phyloP scores from a whole-genome alignment of 23 red algal genomes.

The Chondrus crispus region DNA sequence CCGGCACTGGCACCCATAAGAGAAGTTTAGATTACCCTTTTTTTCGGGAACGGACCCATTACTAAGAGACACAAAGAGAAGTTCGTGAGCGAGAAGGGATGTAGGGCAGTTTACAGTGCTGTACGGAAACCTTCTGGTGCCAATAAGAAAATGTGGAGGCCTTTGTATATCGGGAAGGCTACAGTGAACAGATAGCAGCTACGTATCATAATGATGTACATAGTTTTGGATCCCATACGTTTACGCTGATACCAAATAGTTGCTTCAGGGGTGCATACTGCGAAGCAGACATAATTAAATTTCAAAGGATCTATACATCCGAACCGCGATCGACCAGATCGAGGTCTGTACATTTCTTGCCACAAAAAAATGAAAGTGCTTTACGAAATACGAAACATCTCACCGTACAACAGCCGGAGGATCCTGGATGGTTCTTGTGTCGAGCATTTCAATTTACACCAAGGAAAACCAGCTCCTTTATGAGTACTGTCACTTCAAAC shows the following conservation, averaged over 20 bases:
- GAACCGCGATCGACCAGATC: no score
- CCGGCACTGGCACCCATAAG: neutral
- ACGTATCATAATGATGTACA: neutral
- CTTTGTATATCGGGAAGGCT: neutral
- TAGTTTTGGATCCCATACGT: neutral
- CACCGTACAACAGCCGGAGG: neutral
- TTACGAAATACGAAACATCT: neutral
- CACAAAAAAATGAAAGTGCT: no score
- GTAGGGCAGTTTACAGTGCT: neutral
- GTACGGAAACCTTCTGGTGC: neutral
- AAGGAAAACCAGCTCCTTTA: neutral
- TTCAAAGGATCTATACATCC: no score
- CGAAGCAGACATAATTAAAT: neutral
- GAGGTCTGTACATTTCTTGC: no score
- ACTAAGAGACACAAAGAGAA: constrained; percentile 7
- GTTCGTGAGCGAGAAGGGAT: neutral
- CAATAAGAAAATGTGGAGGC: neutral
- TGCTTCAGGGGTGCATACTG: neutral
- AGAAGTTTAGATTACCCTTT: neutral
- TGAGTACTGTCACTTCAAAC: neutral
- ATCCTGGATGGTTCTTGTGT: neutral
- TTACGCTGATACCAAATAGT: neutral
- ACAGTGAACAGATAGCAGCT: neutral
- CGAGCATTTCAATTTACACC: neutral
- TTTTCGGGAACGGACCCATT: neutral